These are phyloP conservation scores for Haberlea rhodopensis DNA, from an alignment of 257 asterid species.

Conservation along the genomic window DNA sequence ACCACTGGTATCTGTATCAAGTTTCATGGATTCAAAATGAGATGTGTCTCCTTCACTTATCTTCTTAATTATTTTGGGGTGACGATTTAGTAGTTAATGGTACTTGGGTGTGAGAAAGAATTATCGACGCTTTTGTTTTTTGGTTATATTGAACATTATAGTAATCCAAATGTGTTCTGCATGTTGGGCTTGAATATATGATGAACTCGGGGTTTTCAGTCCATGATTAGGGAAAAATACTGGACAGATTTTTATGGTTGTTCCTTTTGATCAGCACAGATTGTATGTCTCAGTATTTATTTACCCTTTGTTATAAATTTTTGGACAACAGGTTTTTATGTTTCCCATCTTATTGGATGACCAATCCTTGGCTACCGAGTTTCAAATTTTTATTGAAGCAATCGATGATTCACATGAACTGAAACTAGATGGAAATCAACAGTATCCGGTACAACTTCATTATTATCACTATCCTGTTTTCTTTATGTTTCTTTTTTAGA, in stretches of 20 bases:
- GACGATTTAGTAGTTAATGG: neutral
- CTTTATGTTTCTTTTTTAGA: conserved; percentile 6
- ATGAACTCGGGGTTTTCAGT: conserved; percentile 8
- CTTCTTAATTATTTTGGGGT: neutral
- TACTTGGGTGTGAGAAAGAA: neutral
- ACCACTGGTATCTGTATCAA: conserved; percentile 15
- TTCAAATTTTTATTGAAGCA: conserved; percentile 81
- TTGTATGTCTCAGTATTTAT: conserved; percentile 12
- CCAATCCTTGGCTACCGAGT: conserved; percentile 61
- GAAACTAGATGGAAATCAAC: conserved; percentile 83
- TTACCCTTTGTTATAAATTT: conserved; percentile 7
- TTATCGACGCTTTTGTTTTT: neutral
- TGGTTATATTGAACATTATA: neutral
- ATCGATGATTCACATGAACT: conserved; percentile 83
- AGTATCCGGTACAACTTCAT: conserved; percentile 69
- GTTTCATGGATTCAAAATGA: conserved; percentile 3
- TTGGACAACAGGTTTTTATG: conserved; percentile 67
- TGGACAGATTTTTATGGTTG: conserved; percentile 20
- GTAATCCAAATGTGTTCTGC: conserved; percentile 6
- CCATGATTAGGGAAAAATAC: conserved; percentile 14
- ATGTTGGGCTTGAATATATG: conserved; percentile 3
- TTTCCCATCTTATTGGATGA: conserved; percentile 88
- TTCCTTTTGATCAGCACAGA: conserved; percentile 16
- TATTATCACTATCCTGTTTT: conserved; percentile 17
- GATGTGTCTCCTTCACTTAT: conserved; percentile 9